Base-by-base conservation (phyloP, 2,329 filamentous ascomycete genomes). In the Fusarium dimerum region DNA sequence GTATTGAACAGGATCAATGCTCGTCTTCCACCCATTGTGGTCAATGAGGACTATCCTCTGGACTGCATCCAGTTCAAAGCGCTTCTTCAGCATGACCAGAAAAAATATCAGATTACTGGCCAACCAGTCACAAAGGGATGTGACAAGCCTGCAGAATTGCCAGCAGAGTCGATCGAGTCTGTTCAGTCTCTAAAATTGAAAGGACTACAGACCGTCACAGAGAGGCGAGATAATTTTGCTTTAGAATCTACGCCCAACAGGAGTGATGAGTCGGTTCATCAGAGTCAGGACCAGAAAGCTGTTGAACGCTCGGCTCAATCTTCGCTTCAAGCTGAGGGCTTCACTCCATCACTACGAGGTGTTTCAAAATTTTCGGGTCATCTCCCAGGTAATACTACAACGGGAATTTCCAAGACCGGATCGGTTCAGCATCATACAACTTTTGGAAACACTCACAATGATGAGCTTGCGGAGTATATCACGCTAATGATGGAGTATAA, bases 21-120 rank as follows among this genome's bases (percentile, higher is more conserved):
- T 46, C 47, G 56, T 1, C 50, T 55, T 2, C 62, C 74, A 41
- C 66, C 73, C 6, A 64, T 78, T 2, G 61, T 96, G 3, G 85
- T 92, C 11, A 87, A 85, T 51, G 86, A 89, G 45, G 73, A 77
- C 1, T 93, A 88, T 61, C 82, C 86, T 1, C 73, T 87, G 2
- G 87, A 92, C 50, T 92, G 88, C 57, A 79, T 90, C 38, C 72
- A 74, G 36, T 85, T 82, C 56, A 74, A 77, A 6, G 71, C 72
- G 1, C 56, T 91, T 1, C 69, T 90, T 15, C 83, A 89, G 56
- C 77, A 81, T 6, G 71, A 72, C 3, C 83, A 86, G 59, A 68
- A 69, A 26, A 80, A 81, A 43, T 94, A 90, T 63, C 72, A 67
- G 52, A 77, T 89, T 26, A 66, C 65, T 47, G 89, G 80, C 40